Base-by-base conservation (phyloP, 2,329 filamentous ascomycete genomes). In the Trichoderma sp. region DNA sequence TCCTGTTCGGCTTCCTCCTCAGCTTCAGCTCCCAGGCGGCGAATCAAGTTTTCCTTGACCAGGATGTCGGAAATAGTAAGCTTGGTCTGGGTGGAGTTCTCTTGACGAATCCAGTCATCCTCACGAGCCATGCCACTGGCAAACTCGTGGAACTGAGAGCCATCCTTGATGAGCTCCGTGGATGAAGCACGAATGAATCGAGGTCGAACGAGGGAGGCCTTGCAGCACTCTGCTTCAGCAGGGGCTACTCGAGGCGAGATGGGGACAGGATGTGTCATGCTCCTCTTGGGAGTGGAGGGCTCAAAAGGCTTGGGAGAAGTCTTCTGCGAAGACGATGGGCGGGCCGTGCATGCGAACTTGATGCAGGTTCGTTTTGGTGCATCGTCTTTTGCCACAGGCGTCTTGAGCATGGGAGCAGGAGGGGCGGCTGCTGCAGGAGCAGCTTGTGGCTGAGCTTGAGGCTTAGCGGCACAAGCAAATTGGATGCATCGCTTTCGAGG, bases 61-160 rank as follows among this genome's bases (percentile, higher is more conserved):
- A 99, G 85, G 5, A 94, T 97, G 77, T 98, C 96, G 73, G 91
- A 89, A 72, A 99, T 90, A 4, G 94, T 98, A 49, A 99, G 85
- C 75, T 92, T 93, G 61, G 86, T 86, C 68, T 86, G 85, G 37
- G 87, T 86, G 8, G 86, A 84, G 40, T 87, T 84, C 75, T 92
- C 91, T 68, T 91, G 89, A 19, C 84, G 84, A 35, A 96, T 92
- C 96, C 96, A 99, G 75, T 97, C 94, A 69, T 97, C 94, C 71
- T 96, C 92, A 70, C 93, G 89, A 52, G 91, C 85, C 69, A 89
- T 86, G 61, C 92, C 94, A 77, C 91, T 94, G 55, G 93, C 95
- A 78, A 98, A 98, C 76, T 97, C 95, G 78, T 97, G 93, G 77
- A 97, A 98, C 60, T 83, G 88, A 77, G 82, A 89, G 31, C 84